A percentile compares a stretch with the other conserved stretches of the same genome.
These are phyloP conservation scores for Phialophora tarda DNA, from an alignment of 2,329 filamentous ascomycete species.

Conservation along the genomic window DNA sequence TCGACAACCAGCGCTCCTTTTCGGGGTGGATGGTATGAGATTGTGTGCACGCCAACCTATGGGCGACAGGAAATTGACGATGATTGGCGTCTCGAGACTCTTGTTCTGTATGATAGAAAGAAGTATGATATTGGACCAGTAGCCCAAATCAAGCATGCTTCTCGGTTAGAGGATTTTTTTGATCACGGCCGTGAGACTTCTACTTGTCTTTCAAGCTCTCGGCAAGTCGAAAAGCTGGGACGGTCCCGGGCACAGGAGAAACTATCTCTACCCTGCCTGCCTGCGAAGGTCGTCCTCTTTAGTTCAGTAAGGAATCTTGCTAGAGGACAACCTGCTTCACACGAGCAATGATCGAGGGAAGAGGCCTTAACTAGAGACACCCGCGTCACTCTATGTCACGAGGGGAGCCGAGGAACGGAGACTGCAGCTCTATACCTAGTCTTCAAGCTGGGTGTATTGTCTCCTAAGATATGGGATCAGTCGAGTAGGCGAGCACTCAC, in stretches of 20 bases:
- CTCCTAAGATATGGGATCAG: no score
- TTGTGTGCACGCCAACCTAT: constrained; percentile 6
- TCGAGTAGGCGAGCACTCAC: no score
- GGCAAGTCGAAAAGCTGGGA: no score
- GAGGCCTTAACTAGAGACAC: neutral
- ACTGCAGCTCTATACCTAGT: no score
- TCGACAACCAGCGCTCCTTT: neutral
- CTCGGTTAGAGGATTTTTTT: neutral
- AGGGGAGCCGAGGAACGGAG: neutral
- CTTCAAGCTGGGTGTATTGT: no score
- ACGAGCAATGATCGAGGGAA: neutral
- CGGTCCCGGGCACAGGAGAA: neutral
- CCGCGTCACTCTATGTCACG: no score
- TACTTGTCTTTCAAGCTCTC: no score
- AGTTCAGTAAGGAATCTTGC: neutral
- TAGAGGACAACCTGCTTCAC: neutral
- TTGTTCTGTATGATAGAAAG: constrained; percentile 30
- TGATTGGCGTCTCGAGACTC: constrained; percentile 9
- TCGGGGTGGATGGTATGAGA: neutral
- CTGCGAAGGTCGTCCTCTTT: neutral
- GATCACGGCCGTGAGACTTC: neutral
- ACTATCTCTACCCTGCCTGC: neutral
- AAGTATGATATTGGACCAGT: constrained; percentile 21
- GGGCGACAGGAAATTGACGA: constrained; percentile 2
- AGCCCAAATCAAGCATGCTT: neutral